Conservation (phyloP, 1,284 basidiomycete genomes). For the Sporisorium graminicola region DNA sequence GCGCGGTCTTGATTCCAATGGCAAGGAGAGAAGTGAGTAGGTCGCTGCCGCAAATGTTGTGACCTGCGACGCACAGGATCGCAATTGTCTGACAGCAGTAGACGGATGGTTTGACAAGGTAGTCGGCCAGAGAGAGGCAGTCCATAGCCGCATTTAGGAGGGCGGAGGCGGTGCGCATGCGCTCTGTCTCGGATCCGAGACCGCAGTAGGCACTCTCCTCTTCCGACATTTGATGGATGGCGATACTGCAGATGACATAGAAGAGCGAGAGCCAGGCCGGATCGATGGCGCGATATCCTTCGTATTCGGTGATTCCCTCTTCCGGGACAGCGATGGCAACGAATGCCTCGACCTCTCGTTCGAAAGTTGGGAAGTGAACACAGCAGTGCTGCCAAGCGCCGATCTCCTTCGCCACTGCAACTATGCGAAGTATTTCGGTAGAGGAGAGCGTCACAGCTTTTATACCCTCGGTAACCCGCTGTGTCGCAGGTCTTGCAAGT, state of each 20-base stretch:
- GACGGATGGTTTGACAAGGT: conserved; percentile 46
- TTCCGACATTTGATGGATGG: conserved; percentile 55
- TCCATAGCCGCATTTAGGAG: conserved; percentile 51
- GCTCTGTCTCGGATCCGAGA: conserved; percentile 23
- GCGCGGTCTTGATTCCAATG: conserved; percentile 55
- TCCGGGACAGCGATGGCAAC: conserved; percentile 26
- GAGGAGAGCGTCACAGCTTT: conserved; percentile 21
- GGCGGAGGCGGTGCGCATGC: conserved; percentile 25
- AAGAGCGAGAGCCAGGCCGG: conserved; percentile 53
- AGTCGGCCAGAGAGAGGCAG: conserved; percentile 46
- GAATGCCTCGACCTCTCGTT: conserved; percentile 44
- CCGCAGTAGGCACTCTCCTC: conserved; percentile 38
- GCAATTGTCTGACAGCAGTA: conserved; percentile 55
- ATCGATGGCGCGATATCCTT: conserved; percentile 42
- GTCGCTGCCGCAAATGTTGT: conserved; percentile 56
- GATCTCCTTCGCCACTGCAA: conserved; percentile 45
- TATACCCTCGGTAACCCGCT: conserved; percentile 33
- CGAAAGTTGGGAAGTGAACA: conserved; percentile 52
- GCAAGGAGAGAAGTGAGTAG: conserved; percentile 50
- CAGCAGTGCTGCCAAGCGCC: conserved; percentile 57
- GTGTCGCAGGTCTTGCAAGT: conserved; percentile 26
- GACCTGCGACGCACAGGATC: conserved; percentile 52
- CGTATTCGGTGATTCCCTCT: conserved; percentile 11
- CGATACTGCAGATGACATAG: conserved; percentile 51
- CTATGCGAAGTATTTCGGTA: conserved; percentile 24